Base-by-base conservation (phyloP, 106 monocot species). In the Phalaenopsis aphrodite region DNA sequence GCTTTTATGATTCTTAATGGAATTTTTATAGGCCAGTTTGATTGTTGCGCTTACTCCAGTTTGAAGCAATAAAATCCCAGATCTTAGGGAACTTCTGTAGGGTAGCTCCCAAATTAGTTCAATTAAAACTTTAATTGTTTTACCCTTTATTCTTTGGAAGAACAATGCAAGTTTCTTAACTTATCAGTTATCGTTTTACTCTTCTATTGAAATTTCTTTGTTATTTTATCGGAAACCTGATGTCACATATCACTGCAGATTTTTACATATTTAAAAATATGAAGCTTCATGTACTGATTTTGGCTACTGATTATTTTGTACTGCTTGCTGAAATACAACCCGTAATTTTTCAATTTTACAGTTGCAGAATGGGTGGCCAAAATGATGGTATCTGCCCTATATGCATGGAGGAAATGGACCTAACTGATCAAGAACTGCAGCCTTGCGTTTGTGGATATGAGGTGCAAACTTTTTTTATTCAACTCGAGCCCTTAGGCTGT, bases 381-480 rank as follows among this genome's bases (percentile, higher is more conserved):
- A 15, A 65, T 58, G 79, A 80, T 52, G 74, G 41, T 30, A 78
- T 17, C 19, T 88, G 88, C 55, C 82, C 82, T 16, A 77, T 88
- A 3, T 88, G 88, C 81, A 77, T 47, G 77, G 85, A 88, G 74
- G 65, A 72, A 77, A 85, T 88, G 88, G 88, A 88, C 75, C 64
- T 64, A 72, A 88, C 88, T 57, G 88, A 88, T 75, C 84, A 80
- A 56, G 75, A 85, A 42, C 55, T 88, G 71, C 84, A 85, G 80
- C 88, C 88, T 64, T 88, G 88, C 77, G 58, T 64, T 65, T 88
- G 88, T 49, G 79, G 85, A 72, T 88, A 85, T 79, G 79, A 88
- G 88, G 88, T 88, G 68, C 55, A 66, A 38, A 37, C 45, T 19
- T 17, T 68, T 6, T 37, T 4, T 72, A 39, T 41, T 80, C 19